These are phyloP conservation scores for Aspergillus indologenus DNA, from an alignment of 495 filamentous ascomycete genomes.

Conservation along the genomic window DNA sequence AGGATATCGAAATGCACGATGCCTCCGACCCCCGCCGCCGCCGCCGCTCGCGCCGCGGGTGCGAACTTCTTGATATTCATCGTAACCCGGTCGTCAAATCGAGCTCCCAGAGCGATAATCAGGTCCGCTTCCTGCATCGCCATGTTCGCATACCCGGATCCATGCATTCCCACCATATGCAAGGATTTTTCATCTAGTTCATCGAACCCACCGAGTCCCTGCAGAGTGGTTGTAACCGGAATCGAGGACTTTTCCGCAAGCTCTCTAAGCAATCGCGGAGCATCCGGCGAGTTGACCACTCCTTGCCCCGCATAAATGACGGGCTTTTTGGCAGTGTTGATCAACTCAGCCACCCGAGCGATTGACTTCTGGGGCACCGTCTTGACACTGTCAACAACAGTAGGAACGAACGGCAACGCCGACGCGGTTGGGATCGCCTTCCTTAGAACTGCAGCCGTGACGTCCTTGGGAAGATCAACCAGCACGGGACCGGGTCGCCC, in stretches of 20 bases:
- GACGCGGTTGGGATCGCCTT: conserved; percentile 15
- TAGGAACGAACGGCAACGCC: not conserved
- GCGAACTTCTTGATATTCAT: conserved; percentile 53
- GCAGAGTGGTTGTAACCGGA: conserved; percentile 63
- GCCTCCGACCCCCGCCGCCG: conserved; percentile 35
- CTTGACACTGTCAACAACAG: conserved; percentile 17
- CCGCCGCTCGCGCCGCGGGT: conserved; percentile 35
- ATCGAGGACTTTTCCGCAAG: conserved; percentile 57
- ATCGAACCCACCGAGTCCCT: conserved; percentile 61
- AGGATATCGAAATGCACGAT: conserved; percentile 65
- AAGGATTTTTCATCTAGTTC: conserved; percentile 57
- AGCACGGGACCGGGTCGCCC: conserved; percentile 59
- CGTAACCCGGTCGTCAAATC: conserved; percentile 63
- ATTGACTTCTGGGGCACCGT: conserved; percentile 49
- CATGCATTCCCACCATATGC: conserved; percentile 67
- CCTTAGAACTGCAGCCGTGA: conserved; percentile 54
- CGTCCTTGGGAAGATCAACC: conserved; percentile 59
- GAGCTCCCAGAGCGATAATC: conserved; percentile 58
- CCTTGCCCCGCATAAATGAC: conserved; percentile 62
- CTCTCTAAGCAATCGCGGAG: conserved; percentile 44
- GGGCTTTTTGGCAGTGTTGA: conserved; percentile 59
- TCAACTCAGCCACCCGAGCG: conserved; percentile 49
- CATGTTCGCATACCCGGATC: conserved; percentile 62
- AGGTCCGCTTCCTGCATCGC: conserved; percentile 64
- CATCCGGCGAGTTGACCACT: conserved; percentile 29